phyloP scores from a whole-genome alignment of 2,329 filamentous ascomycete genomes.

The Nigrospora sphaerica region DNA sequence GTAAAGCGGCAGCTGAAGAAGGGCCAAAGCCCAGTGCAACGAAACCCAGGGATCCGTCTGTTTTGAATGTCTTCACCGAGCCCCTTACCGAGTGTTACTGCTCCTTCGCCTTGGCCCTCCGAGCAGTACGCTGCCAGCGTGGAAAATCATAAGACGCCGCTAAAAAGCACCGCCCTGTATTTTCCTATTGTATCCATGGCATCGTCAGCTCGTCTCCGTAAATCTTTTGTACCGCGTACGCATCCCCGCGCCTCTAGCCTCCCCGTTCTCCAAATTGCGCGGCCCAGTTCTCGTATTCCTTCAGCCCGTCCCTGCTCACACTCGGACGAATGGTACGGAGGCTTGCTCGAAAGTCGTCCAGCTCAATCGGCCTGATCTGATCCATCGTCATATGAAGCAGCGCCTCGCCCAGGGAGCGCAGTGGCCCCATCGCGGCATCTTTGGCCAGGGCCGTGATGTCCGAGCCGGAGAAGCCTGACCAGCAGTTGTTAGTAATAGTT shows the following conservation, averaged over 20 bases:
- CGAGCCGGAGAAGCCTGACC: conserved; percentile 85
- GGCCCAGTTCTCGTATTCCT: conserved; percentile 92
- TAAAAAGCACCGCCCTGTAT: too few species aligned
- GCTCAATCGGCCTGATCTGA: conserved; percentile 79
- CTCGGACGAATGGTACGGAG: conserved; percentile 80
- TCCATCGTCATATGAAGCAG: conserved; percentile 89
- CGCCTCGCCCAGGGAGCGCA: conserved; percentile 83
- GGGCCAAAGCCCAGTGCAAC: not conserved
- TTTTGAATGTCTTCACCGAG: too few species aligned
- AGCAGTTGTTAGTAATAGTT: not conserved
- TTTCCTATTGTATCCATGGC: too few species aligned
- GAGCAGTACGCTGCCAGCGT: too few species aligned
- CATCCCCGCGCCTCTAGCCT: conserved; percentile 40
- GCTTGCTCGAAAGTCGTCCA: conserved; percentile 79
- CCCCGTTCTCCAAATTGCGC: conserved; percentile 87
- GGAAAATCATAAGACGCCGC: too few species aligned
- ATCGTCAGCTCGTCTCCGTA: not conserved
- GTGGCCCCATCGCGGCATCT: conserved; percentile 93
- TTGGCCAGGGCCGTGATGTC: conserved; percentile 96
- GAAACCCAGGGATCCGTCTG: too few species aligned
- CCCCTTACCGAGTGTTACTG: too few species aligned
- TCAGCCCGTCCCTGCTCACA: conserved; percentile 76
- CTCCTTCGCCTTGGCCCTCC: too few species aligned
- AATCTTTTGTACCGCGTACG: not conserved
- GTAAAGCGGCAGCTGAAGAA: not conserved